Base-by-base conservation (phyloP, 495 filamentous ascomycete species). In the Collariella sp. region DNA sequence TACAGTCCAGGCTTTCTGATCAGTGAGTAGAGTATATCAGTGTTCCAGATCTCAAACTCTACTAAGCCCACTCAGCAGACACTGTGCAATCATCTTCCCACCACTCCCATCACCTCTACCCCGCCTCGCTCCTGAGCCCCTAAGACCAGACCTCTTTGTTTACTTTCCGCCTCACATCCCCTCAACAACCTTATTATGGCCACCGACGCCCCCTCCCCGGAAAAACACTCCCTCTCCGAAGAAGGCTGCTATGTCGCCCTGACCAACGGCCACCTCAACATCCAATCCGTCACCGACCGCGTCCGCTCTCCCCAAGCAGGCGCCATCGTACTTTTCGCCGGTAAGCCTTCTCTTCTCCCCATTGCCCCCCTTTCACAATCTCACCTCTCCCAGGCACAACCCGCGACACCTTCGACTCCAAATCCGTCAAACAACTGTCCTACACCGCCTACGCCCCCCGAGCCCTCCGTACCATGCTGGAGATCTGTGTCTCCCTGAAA, bases 291-390 rank as follows among this genome's bases (percentile, higher is more conserved):
- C 33, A 83, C 91, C 38, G 69, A 82, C 46, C 75, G 76, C 42
- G 86, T 95, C 38, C 82, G 83, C 54, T 88, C 83, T 54, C 85
- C 88, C 22, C 75, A 83, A 62, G 91, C 91, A 9, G 91, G 91
- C 29, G 91, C 91, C 40, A 87, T 95, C 41, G 84, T 95, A 19
- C 67, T 96, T 29, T 97, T 97, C 71, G 84, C 83, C 20, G 86
- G 86, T 85, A 63, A 59, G 62, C 57, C 55, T 10, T 31, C 31
- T 23, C 41, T 23, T 29, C 35, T 19, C 22, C 39, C 49, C 49
- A 38, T 35, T 47, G 41, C 33, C 46, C n/a, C 16, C 29, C 12
- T 58, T 29, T 35, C 22, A 56, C 29, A 29, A 16, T 23, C 18
- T 48, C 19, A 15, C 11, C 15, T 7, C 43, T 26, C 23, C 5